Evolutionary conservation across 352 stramenopile genomes (phyloP).

Genomic region (Phytophthora meadii): DNA sequence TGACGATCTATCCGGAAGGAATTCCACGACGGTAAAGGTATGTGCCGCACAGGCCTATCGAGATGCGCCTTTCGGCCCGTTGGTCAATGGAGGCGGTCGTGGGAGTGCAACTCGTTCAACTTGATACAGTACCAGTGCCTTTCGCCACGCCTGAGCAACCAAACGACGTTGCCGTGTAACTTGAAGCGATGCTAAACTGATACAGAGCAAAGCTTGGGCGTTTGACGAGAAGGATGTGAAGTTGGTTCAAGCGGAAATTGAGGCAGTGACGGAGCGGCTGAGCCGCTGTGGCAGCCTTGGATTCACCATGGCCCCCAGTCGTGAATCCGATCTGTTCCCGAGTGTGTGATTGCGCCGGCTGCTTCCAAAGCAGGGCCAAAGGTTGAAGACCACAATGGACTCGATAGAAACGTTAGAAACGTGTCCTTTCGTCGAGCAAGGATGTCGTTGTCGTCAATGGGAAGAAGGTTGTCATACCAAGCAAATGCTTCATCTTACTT

Average conservation of each 20-base stretch:
- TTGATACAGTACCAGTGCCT: not conserved
- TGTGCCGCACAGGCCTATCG: not conserved
- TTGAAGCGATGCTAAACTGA: conserved; percentile 30
- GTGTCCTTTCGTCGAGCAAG: no score
- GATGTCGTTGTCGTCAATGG: no score
- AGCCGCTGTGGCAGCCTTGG: not conserved
- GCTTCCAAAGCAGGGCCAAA: conserved; percentile 28
- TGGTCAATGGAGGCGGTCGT: not conserved
- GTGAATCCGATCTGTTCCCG: conserved; percentile 19
- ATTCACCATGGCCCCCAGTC: not conserved
- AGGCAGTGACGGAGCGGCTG: not conserved
- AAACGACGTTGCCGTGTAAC: conserved; percentile 16
- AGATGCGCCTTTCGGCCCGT: not conserved
- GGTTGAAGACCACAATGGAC: conserved; percentile 17
- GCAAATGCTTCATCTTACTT: conserved; percentile 31
- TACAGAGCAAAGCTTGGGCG: conserved; percentile 8
- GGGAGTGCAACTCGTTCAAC: not conserved
- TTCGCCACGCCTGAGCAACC: conserved; percentile 8
- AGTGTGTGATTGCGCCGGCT: conserved; percentile 27
- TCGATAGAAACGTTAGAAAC: conserved; percentile 26
- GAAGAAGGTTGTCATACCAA: conserved; percentile 8
- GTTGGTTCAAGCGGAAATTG: conserved; percentile 16
- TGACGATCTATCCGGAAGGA: conserved; percentile 2
- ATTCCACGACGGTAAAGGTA: conserved; percentile 15
- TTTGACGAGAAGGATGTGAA: conserved; percentile 18